Base-by-base conservation (phyloP, 805 yeast genomes). In the Barnettozyma siamensis region DNA sequence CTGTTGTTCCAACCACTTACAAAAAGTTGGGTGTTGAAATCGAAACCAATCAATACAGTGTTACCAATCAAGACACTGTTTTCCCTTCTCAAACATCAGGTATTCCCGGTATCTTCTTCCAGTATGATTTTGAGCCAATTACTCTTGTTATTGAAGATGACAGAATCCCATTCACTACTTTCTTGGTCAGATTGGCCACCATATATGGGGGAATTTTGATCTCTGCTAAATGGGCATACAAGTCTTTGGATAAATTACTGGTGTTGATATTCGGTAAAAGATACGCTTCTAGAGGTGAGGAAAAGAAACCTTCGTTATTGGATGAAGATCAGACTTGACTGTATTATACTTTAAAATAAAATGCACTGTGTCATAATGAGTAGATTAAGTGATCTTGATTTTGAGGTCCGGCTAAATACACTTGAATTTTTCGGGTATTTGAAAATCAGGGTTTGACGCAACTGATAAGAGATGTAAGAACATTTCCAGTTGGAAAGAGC, bases 81-180 rank as follows among this genome's bases (percentile, higher is more conserved):
- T 51, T 44, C 26, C 39, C 51, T 5, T 17, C 31, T 30, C 41
- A 49, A 33, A 48, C 51, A 13, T 40, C 45, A 15, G 63, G 63
- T 19, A 58, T 73, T 5, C 94, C 97, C 4, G 97, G 96, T 0
- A 79, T 91, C 20, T 84, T 75, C 54, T 76, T 93, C 66, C 76
- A 74, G 42, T 91, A 89, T 60, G 88, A 88, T 50, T 88, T 93
- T 58, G 98, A 93, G 54, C 91, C 97, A 4, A 76, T 93, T 33
- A 74, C 80, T 35, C 70, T 93, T 51, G 62, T 75, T 4, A 71
- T 88, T 17, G 70, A 69, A 20, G 97, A 91, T 55, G 69, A 65
- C 40, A 72, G 98, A 47, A 68, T 91, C 31, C 72, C 91, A 4
- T 91, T 91, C 58, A 58, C 78, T 32, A 86, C 82, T 53, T 91